These are phyloP conservation scores for Mycena rebaudengoi DNA, from an alignment of 768 basidiomycete genomes.

Conservation along the genomic window DNA sequence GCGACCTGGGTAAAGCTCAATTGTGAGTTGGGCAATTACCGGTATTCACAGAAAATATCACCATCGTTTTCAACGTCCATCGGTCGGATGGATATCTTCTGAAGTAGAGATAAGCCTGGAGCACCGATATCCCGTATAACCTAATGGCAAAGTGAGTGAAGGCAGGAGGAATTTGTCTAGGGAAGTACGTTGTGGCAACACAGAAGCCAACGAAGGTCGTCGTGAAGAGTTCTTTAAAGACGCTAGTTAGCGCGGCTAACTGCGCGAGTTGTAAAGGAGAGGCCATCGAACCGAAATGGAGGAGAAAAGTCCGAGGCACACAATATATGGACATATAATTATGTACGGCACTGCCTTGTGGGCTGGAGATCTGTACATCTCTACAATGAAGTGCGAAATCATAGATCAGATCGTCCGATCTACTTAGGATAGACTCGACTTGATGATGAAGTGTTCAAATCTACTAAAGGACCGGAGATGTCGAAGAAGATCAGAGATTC, in stretches of 20 bases:
- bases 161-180: no score
- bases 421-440: no score
- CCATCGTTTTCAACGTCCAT: constrained; percentile 14
- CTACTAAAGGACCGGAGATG: no score
- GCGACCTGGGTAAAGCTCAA: constrained; percentile 5
- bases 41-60: neutral
- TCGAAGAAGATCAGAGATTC: no score
- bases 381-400: no score
- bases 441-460: no score
- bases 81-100: constrained; percentile 5
- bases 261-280: constrained; percentile 1
- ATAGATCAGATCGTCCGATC: no score
- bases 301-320: no score
- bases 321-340: no score
- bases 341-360: no score
- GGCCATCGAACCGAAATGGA: neutral
- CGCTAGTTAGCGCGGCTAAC: constrained; percentile 13
- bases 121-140: constrained; percentile 14
- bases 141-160: no score
- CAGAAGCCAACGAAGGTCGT: constrained; percentile 16
- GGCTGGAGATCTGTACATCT: no score
- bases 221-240: constrained; percentile 15
- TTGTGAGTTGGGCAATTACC: neutral
- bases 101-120: constrained; percentile 18
- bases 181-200: constrained; percentile 14